Evolutionary conservation across 192 early-diverging fungal species (phyloP).

Genomic region (Mortierella antarctica): DNA sequence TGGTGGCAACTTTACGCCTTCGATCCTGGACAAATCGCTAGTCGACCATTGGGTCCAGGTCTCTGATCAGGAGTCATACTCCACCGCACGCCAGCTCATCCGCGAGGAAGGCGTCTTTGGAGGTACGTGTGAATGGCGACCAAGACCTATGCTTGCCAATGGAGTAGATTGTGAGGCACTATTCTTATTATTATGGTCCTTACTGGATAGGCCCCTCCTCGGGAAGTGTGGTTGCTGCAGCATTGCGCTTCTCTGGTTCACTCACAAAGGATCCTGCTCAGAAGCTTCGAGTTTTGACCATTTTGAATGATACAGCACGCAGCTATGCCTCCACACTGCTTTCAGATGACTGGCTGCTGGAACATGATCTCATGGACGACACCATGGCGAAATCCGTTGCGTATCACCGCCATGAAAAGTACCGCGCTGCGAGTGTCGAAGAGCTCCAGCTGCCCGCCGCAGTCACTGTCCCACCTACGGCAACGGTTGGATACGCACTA

Average conservation of each 20-base stretch:
- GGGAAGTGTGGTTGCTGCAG: constrained; percentile 74
- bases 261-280: constrained; percentile 23
- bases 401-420: constrained; percentile 71
- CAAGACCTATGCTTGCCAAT: not conserved
- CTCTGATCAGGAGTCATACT: constrained; percentile 75
- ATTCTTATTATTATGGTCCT: not conserved
- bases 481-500: constrained; percentile 70
- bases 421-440: constrained; percentile 84
- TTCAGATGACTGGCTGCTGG: constrained; percentile 83
- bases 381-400: constrained; percentile 65
- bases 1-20: constrained; percentile 71
- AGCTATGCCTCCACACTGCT: constrained; percentile 78
- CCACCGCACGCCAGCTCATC: constrained; percentile 73
- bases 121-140: constrained; percentile 33
- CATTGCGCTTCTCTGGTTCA: constrained; percentile 59
- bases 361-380: constrained; percentile 78
- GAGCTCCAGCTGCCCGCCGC: constrained; percentile 87
- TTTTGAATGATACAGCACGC: constrained; percentile 75
- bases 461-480: constrained; percentile 69
- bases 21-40: constrained; percentile 58
- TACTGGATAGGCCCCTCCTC: constrained; percentile 63
- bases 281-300: constrained; percentile 57
- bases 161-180: not conserved
- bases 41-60: constrained; percentile 77
- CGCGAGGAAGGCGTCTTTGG: constrained; percentile 68